Evolutionary conservation across 1,284 basidiomycete species (phyloP), one percentile per base, ranked within the genome.

Genomic region (Ganoderma resinaceum): DNA sequence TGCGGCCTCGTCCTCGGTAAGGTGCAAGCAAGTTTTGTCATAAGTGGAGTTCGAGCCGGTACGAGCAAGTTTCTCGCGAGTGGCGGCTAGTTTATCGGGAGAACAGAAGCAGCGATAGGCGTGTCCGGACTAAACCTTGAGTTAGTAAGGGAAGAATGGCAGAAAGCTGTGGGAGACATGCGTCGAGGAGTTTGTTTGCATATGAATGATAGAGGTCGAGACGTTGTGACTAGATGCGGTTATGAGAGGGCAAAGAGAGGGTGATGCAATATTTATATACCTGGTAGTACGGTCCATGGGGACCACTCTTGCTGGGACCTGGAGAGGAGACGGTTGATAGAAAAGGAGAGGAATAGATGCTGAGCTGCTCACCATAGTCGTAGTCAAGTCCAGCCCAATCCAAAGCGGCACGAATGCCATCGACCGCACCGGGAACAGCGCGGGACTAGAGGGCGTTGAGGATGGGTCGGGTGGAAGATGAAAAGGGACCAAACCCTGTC

Each of bases 31-130:
- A 29, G 90, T 81, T 73, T 94, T 91, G 84, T 97, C 95, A 77
- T 98, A 97, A 0, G 91, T 92, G 33, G 88, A 82, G 70, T 90
- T 90, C 2, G 90, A 91, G 0, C 95, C 95, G 0, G 87, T 79
- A 6, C 90, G 85, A 5, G 90, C 89, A 5, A 96, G 83, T 42
- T 84, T 85, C 73, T 92, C 87, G 26, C 93, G 89, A 38, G 91
- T 93, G 18, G 85, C 83, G 0, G 86, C 79, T 1, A 98, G 84
- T 60, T 87, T 86, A 68, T 93, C 89, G 0, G 89, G 83, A 0
- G 91, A 87, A 78, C 97, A 98, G 82, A 99, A 99, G 79, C 98
- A 99, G 31, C 95, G 90, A 79, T 99, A 99, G 2, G 97, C 98
- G 67, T 94, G 88, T 0, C 93, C 94, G 23, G 87, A 87, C 95